Evolutionary conservation across 2,329 filamentous ascomycete genomes (phyloP).

Genomic region (Drechslerella coelobrocha): DNA sequence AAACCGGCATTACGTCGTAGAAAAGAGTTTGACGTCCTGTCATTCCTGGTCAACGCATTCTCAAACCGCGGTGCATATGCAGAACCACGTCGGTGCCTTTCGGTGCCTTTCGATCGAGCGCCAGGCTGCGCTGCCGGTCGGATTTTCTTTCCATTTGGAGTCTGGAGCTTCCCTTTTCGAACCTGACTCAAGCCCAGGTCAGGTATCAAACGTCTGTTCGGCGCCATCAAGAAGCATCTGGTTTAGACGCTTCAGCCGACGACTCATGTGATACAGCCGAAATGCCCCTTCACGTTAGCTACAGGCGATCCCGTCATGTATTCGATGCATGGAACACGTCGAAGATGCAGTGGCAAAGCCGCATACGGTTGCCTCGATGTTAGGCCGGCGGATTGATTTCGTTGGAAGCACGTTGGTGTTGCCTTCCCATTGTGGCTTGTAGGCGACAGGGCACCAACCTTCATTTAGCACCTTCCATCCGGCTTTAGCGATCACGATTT

Average conservation of each 20-base stretch:
- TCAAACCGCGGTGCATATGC: slow-evolving; percentile 6
- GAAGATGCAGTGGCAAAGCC: slow-evolving; percentile 41
- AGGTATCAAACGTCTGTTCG: slow-evolving; percentile 9
- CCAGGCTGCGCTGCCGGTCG: slow-evolving; percentile 35
- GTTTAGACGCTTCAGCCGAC: slow-evolving; percentile 48
- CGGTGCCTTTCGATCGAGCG: slow-evolving; percentile 5
- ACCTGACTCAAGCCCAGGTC: slow-evolving; percentile 2
- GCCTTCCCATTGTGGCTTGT: slow-evolving; percentile 39
- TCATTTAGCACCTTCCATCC: slow-evolving; percentile 43
- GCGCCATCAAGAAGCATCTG: slow-evolving; percentile 10
- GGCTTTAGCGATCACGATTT: slow-evolving; percentile 23
- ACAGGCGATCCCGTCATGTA: slow-evolving; percentile 31
- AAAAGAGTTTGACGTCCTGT: no score
- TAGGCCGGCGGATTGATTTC: slow-evolving; percentile 27
- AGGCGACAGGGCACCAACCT: slow-evolving; percentile 49
- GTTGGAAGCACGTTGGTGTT: slow-evolving; percentile 20
- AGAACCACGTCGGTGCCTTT: background rate
- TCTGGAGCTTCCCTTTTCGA: slow-evolving; percentile 35
- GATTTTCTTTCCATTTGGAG: slow-evolving; percentile 23
- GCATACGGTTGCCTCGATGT: slow-evolving; percentile 32
- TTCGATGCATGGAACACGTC: background rate
- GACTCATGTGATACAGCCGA: slow-evolving; percentile 39
- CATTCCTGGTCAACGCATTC: slow-evolving; percentile 34
- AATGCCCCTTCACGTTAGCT: background rate
- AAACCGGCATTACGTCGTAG: slow-evolving; percentile 2